Conservation (phyloP, 108 stramenopile species). For the Nitzschia sp. region DNA sequence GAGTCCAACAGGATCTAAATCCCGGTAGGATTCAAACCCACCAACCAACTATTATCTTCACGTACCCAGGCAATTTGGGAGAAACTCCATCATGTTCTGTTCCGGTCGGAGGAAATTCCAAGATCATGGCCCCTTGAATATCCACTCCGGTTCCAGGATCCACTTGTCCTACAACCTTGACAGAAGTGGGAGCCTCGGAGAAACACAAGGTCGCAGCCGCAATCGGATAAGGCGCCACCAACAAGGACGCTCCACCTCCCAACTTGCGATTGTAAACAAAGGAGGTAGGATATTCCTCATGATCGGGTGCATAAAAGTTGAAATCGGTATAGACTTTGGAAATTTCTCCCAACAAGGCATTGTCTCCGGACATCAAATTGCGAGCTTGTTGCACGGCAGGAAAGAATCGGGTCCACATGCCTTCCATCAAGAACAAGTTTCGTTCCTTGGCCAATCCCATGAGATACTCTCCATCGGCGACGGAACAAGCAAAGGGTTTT, state of each 20-base stretch:
- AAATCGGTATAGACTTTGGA: conserved; percentile 61
- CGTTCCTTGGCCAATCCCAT: conserved; percentile 60
- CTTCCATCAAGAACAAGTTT: conserved; percentile 80
- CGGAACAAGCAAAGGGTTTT: conserved; percentile 72
- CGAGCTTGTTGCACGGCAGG: conserved; percentile 82
- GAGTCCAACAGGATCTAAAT: no score
- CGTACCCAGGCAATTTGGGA: conserved; percentile 56
- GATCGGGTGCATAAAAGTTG: conserved; percentile 66
- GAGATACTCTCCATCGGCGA: conserved; percentile 64
- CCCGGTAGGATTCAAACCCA: no score
- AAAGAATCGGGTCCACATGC: conserved; percentile 91
- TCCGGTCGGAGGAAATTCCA: conserved; percentile 53
- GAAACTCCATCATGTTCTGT: conserved; percentile 27
- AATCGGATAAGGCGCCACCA: conserved; percentile 63
- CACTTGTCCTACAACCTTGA: conserved; percentile 57
- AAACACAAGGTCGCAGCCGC: conserved; percentile 66
- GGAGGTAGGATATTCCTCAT: conserved; percentile 62
- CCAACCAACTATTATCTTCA: background rate
- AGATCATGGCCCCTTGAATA: conserved; percentile 47
- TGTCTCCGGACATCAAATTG: conserved; percentile 33
- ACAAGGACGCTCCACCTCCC: conserved; percentile 60
- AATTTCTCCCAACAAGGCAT: conserved; percentile 47
- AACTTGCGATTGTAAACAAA: conserved; percentile 63
- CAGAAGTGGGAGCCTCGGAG: conserved; percentile 23
- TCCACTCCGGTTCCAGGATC: conserved; percentile 62